Conservation (phyloP, 805 yeast genomes). For the Ogataea neopini region DNA sequence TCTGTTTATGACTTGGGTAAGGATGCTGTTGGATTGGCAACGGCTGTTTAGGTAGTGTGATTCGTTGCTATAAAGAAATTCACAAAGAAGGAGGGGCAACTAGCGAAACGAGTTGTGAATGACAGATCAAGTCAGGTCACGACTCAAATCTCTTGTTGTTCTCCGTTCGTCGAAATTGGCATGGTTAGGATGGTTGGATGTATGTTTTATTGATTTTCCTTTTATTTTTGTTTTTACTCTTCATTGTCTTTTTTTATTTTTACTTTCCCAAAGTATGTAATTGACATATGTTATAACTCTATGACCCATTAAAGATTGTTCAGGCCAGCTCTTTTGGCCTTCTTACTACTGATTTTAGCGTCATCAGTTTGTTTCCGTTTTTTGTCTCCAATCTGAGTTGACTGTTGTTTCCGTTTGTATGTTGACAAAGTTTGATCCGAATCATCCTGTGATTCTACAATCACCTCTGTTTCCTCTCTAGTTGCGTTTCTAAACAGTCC, state of each 20-base stretch:
- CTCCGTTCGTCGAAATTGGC: slow-evolving; percentile 6
- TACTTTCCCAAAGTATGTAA: neutral
- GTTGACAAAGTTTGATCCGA: slow-evolving; percentile 14
- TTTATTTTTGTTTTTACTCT: neutral
- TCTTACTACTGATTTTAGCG: slow-evolving; percentile 13
- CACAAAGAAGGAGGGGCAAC: no score
- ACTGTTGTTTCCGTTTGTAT: slow-evolving; percentile 7
- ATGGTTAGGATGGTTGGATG: slow-evolving; percentile 3
- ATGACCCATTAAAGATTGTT: slow-evolving; percentile 12
- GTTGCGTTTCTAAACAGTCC: slow-evolving; percentile 60
- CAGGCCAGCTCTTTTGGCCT: slow-evolving; percentile 27
- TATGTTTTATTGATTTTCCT: neutral
- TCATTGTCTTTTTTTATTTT: neutral
- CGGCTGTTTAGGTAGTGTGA: slow-evolving; percentile 45
- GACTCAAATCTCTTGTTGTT: no score
- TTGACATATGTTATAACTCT: neutral
- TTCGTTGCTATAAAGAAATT: neutral
- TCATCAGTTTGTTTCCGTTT: slow-evolving; percentile 13
- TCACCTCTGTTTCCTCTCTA: slow-evolving; percentile 21
- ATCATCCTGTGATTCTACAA: slow-evolving; percentile 24
- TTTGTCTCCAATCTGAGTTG: slow-evolving; percentile 9
- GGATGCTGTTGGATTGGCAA: slow-evolving; percentile 93
- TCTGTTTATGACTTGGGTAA: slow-evolving; percentile 89
- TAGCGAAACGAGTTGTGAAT: no score
- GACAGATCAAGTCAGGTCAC: no score